phyloP scores from a whole-genome alignment of 345 rosid species.

The Luvunga scandens region DNA sequence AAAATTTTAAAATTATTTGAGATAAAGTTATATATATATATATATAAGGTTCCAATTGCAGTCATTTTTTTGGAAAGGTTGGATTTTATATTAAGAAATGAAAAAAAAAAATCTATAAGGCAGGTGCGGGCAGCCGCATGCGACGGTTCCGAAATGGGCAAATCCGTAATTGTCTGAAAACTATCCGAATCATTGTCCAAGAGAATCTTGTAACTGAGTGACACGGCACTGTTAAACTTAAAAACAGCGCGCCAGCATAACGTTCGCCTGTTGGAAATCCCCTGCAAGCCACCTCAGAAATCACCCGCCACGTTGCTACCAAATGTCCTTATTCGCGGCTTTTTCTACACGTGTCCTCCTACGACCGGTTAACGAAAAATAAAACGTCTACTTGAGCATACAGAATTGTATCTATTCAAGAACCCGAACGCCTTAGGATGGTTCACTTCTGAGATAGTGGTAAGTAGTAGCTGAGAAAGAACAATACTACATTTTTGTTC shows the following conservation, averaged over 20 bases:
- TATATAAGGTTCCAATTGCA: no score
- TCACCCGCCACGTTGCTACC: not conserved
- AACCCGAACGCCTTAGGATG: not conserved
- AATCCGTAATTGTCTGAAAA: not conserved
- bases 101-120: no score
- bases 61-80: no score
- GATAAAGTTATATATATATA: no score
- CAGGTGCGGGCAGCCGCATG: no score
- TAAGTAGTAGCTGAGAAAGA: not conserved
- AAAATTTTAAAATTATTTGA: no score
- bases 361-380: not conserved
- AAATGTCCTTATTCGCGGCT: not conserved
- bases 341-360: not conserved
- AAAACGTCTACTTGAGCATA: not conserved
- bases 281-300: not conserved
- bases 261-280: not conserved
- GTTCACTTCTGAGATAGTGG: not conserved
- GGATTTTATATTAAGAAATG: no score
- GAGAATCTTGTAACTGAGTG: not conserved
- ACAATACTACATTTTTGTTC: not conserved
- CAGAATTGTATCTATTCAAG: not conserved
- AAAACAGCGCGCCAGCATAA: not conserved
- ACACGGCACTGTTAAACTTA: not conserved
- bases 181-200: not conserved
- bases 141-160: not conserved